These are phyloP conservation scores for Cyberlindnera mississippiensis DNA, from an alignment of 805 yeast genomes.

Conservation along the genomic window DNA sequence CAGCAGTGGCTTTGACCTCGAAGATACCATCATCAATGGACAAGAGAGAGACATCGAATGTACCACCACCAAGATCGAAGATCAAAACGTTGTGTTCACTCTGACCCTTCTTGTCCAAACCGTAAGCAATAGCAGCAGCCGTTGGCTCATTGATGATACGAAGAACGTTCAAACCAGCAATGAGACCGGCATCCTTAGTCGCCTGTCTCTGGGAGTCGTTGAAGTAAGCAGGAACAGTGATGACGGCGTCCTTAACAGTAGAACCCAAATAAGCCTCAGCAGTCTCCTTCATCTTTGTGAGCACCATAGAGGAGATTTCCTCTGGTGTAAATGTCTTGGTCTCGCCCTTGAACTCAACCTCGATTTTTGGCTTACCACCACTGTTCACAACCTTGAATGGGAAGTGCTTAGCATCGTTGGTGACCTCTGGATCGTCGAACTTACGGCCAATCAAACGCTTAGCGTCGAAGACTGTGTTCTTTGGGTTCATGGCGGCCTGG, in stretches of 20 bases:
- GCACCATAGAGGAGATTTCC: conserved; percentile 91
- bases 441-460: conserved; percentile 91
- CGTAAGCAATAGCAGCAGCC: conserved; percentile 82
- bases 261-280: conserved; percentile 87
- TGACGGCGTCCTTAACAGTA: conserved; percentile 74
- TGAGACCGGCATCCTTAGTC: conserved; percentile 68
- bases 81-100: conserved; percentile 76
- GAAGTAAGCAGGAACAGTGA: conserved; percentile 81
- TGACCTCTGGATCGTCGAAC: conserved; percentile 75
- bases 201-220: conserved; percentile 80
- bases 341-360: conserved; percentile 88
- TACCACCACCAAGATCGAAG: conserved; percentile 98
- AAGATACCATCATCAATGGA: conserved; percentile 95
- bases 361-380: conserved; percentile 81
- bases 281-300: conserved; percentile 87
- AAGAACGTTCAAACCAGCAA: conserved; percentile 70
- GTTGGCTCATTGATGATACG: conserved; percentile 82
- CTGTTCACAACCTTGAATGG: conserved; percentile 79
- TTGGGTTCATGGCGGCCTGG: conserved; percentile 57
- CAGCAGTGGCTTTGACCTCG: conserved; percentile 90
- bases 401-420: conserved; percentile 77
- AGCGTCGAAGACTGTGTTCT: conserved; percentile 91
- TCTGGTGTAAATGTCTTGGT: conserved; percentile 84
- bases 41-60: conserved; percentile 93
- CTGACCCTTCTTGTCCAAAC: conserved; percentile 57